A percentile compares a stretch with the other conserved stretches of the same genome.
phyloP scores from a whole-genome alignment of 2,329 filamentous ascomycete genomes.

The Aspergillus felis region DNA sequence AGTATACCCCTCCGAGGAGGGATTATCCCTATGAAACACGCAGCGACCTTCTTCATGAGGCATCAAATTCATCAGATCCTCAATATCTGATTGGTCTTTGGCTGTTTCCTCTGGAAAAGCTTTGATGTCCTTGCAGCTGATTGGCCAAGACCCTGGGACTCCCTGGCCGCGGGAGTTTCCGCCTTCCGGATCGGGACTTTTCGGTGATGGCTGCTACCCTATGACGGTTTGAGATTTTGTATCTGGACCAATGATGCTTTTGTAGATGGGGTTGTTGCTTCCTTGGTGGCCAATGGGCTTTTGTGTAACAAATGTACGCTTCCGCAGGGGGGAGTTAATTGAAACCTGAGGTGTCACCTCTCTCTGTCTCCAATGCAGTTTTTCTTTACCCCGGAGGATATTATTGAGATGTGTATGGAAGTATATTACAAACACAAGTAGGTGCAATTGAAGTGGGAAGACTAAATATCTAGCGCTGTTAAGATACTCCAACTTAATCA shows the following conservation, averaged over 20 bases:
- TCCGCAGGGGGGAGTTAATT: background rate
- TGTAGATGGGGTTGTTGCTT: background rate
- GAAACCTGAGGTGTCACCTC: background rate
- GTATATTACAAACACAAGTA: no score
- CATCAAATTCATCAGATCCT: background rate
- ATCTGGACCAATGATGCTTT: background rate
- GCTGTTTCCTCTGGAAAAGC: slow-evolving; percentile 5
- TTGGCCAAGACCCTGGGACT: slow-evolving; percentile 4
- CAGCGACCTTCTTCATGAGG: background rate
- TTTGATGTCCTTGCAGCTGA: background rate
- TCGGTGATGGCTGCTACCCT: slow-evolving; percentile 16
- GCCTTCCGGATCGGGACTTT: no score
- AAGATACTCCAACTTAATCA: no score
- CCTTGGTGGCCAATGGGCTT: background rate
- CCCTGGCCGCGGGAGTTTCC: no score
- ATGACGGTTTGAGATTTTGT: slow-evolving; percentile 19
- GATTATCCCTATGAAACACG: background rate
- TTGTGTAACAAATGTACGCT: background rate
- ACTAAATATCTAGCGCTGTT: no score
- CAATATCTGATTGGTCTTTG: background rate
- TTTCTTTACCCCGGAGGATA: no score
- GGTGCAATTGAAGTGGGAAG: no score
- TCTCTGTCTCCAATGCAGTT: no score
- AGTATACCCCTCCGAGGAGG: background rate
- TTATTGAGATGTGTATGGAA: no score